These are phyloP conservation scores for Royoungia palumana DNA, from an alignment of 768 basidiomycete species.

Conservation along the genomic window DNA sequence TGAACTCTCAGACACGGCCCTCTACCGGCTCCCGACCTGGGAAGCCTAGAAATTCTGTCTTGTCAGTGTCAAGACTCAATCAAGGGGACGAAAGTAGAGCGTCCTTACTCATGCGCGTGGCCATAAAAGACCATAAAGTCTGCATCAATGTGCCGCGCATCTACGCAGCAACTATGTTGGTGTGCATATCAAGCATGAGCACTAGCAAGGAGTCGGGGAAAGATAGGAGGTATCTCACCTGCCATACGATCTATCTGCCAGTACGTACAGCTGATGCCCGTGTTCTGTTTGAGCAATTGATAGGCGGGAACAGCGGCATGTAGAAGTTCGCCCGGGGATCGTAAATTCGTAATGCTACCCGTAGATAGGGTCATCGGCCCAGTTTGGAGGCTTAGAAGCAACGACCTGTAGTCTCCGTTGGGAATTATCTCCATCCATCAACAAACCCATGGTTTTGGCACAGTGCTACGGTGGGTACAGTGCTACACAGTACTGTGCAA, in stretches of 20 bases:
- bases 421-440: conserved; percentile 59
- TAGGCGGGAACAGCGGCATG: conserved; percentile 84
- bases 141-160: conserved; percentile 91
- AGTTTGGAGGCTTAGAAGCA: neutral
- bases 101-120: conserved; percentile 90
- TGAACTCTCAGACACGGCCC: conserved; percentile 45
- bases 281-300: conserved; percentile 51
- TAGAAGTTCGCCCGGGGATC: conserved; percentile 94
- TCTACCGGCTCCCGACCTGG: conserved; percentile 61
- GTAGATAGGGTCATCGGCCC: neutral
- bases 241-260: conserved; percentile 98
- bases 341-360: conserved; percentile 91
- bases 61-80: neutral
- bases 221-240: conserved; percentile 58
- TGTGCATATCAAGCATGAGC: neutral
- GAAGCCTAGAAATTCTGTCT: conserved; percentile 76
- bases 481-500: too few relatives aligned
- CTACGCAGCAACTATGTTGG: conserved; percentile 79
- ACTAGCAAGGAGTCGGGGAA: neutral
- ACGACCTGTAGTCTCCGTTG: conserved; percentile 48
- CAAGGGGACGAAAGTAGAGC: conserved; percentile 26
- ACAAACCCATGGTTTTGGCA: too few relatives aligned
- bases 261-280: conserved; percentile 71
- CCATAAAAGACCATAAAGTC: conserved; percentile 94
- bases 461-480: too few relatives aligned